A percentile compares a stretch with the other conserved stretches of the same genome.
These are phyloP conservation scores for Solanum tacnaense DNA, from an alignment of 257 asterid genomes.

Conservation along the genomic window DNA sequence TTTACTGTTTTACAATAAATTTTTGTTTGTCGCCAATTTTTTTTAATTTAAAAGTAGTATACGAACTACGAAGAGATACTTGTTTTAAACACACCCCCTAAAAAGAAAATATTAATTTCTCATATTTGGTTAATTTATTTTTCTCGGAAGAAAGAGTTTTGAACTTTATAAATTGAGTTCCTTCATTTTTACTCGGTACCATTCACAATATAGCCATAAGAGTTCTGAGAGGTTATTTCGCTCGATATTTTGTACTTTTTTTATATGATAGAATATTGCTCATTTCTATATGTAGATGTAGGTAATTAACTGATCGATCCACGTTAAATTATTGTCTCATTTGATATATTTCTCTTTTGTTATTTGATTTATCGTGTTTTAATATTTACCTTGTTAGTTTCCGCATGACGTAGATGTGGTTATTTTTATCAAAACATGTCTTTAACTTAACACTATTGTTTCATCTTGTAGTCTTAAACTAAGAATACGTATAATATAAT, in stretches of 20 bases:
- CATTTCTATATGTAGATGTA: background rate
- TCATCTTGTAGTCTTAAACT: background rate
- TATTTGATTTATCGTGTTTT: background rate
- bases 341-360: background rate
- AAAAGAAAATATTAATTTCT: background rate
- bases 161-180: background rate
- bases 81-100: background rate
- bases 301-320: background rate
- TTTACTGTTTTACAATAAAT: no score
- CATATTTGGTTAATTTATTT: background rate
- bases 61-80: background rate
- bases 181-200: background rate
- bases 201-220: background rate
- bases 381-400: background rate
- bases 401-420: rapidly evolving
- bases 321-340: background rate
- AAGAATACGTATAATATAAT: background rate
- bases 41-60: no score
- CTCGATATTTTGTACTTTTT: no score
- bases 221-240: no score
- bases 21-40: background rate
- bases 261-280: background rate
- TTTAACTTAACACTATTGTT: background rate
- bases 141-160: background rate
- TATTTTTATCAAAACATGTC: background rate